Percentiles rank a stretch among this genome's conserved stretches.
phyloP scores from a whole-genome alignment of 1,139 yeast species.

The Kurtzmaniella natalensis region DNA sequence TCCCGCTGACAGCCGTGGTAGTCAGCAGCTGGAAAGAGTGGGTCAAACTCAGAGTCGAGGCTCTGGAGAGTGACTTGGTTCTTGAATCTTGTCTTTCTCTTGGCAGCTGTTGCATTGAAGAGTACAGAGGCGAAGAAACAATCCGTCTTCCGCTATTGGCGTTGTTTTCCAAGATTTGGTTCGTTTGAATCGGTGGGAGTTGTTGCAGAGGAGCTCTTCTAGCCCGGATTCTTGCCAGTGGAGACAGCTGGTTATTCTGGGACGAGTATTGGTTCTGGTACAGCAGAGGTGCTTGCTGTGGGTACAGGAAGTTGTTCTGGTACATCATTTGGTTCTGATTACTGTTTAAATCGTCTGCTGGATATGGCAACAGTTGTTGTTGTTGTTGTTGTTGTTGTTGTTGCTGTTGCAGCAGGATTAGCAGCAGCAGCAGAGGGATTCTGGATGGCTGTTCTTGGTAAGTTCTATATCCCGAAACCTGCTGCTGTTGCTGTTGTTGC shows the following conservation, averaged over 20 bases:
- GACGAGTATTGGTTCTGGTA: too few species aligned
- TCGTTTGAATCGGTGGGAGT: slow-evolving; percentile 8
- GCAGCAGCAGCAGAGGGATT: slow-evolving; percentile 1
- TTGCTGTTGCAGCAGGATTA: slow-evolving; percentile 2
- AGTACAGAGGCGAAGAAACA: slow-evolving; percentile 6
- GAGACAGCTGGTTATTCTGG: too few species aligned
- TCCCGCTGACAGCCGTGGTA: slow-evolving; percentile 8
- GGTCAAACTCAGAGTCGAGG: slow-evolving; percentile 5
- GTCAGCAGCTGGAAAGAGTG: slow-evolving; percentile 9
- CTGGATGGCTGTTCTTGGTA: not conserved
- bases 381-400: slow-evolving; percentile 3
- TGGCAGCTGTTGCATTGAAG: slow-evolving; percentile 9
- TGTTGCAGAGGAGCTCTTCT: slow-evolving; percentile 7
- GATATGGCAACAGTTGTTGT: slow-evolving; percentile 2
- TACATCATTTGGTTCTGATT: too few species aligned
- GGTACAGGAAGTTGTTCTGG: too few species aligned
- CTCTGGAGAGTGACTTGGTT: slow-evolving; percentile 6
- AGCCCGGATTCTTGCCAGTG: too few species aligned
- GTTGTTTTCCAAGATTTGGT: slow-evolving; percentile 7
- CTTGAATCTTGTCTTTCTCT: slow-evolving; percentile 4
- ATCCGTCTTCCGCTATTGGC: slow-evolving; percentile 5
- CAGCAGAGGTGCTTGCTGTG: too few species aligned
- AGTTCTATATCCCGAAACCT: not conserved
- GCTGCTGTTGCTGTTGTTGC: slow-evolving; percentile 8
- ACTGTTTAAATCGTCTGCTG: too few species aligned